Percentiles rank a stretch among this genome's conserved stretches.
Conservation (phyloP, 768 basidiomycete species). For the Solioccasus polychromus region DNA sequence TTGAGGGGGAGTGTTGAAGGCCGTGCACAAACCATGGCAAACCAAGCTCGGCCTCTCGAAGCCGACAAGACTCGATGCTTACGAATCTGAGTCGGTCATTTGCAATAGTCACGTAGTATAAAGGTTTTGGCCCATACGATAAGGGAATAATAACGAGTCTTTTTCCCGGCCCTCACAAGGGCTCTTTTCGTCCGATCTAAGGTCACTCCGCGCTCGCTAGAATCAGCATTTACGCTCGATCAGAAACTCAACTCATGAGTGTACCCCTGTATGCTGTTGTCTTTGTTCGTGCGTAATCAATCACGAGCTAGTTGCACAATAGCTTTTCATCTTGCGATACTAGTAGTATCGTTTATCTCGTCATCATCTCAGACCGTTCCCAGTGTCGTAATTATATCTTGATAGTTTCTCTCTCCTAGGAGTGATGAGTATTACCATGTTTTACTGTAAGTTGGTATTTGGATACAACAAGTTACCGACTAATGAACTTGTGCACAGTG, state of each 20-base stretch:
- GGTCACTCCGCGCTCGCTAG: too few species aligned
- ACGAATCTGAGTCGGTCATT: too few species aligned
- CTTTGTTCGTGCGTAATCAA: conserved; percentile 43
- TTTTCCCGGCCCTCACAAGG: too few species aligned
- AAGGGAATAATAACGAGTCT: too few species aligned
- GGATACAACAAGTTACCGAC: neutral
- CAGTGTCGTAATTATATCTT: conserved; percentile 46
- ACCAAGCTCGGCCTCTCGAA: too few species aligned
- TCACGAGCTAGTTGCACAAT: neutral
- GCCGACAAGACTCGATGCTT: too few species aligned
- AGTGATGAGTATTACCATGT: conserved; percentile 52
- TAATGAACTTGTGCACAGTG: conserved; percentile 4
- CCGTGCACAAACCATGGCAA: too few species aligned
- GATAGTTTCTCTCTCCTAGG: conserved; percentile 43
- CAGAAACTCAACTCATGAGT: conserved; percentile 62
- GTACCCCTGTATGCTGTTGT: conserved; percentile 51
- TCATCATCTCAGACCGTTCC: conserved; percentile 55
- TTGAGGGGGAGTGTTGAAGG: too few species aligned
- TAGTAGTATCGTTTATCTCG: conserved; percentile 34
- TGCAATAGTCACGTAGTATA: too few species aligned
- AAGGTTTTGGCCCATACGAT: too few species aligned
- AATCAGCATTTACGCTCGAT: too few species aligned
- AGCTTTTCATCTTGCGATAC: neutral
- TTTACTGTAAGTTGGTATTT: conserved; percentile 40
- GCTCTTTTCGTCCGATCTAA: too few species aligned